A percentile compares a stretch with the other conserved stretches of the same genome.
Evolutionary conservation across 306 rosid species (phyloP).

Genomic region (Prinsepia uniflora): DNA sequence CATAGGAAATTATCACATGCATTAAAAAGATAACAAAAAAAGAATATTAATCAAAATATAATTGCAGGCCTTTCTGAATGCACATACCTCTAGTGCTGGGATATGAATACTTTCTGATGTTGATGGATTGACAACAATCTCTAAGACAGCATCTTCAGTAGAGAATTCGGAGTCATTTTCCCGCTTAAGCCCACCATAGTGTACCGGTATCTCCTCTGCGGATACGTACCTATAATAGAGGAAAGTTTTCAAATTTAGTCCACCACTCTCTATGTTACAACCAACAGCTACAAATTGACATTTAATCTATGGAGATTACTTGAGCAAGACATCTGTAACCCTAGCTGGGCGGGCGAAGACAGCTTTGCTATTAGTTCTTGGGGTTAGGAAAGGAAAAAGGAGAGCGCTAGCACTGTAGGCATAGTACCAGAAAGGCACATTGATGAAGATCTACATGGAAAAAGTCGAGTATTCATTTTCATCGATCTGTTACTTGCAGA

Average conservation of each 20-base stretch:
- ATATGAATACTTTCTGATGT: slow-evolving; percentile 48
- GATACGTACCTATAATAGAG: slow-evolving; percentile 49
- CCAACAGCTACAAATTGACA: neutral
- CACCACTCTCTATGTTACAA: neutral
- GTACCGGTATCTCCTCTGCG: slow-evolving; percentile 62
- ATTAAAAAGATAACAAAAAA: neutral
- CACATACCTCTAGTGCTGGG: slow-evolving; percentile 56
- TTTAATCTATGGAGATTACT: neutral
- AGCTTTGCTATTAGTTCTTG: slow-evolving; percentile 69
- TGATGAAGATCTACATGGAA: slow-evolving; percentile 60
- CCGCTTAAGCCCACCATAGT: slow-evolving; percentile 72
- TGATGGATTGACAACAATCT: slow-evolving; percentile 52
- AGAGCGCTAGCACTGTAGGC: slow-evolving; percentile 40
- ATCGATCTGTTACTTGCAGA: neutral
- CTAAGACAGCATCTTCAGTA: slow-evolving; percentile 47
- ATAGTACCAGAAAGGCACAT: slow-evolving; percentile 83
- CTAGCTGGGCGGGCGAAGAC: slow-evolving; percentile 68
- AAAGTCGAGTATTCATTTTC: neutral
- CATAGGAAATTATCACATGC: neutral
- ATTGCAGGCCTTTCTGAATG: neutral
- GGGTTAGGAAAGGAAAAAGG: slow-evolving; percentile 52
- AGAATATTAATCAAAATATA: neutral
- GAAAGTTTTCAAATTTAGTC: neutral
- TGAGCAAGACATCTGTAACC: slow-evolving; percentile 39
- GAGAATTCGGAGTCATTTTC: slow-evolving; percentile 62